Evolutionary conservation across 352 stramenopile genomes (phyloP), one percentile per base, ranked within the genome.

Genomic region (Phytopythium vexans): DNA sequence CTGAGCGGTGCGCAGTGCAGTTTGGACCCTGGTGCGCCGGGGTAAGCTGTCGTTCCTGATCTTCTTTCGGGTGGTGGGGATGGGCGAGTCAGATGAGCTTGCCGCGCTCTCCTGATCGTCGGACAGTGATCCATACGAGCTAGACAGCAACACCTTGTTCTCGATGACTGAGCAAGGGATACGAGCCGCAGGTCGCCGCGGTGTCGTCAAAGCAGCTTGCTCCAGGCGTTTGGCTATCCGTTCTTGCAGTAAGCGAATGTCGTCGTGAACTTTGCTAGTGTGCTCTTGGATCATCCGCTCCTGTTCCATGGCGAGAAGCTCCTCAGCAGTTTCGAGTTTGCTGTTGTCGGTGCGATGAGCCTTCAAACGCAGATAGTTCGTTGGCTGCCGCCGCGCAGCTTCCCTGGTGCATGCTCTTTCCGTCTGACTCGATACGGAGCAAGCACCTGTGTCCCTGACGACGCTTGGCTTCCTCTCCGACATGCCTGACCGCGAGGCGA

Each of bases 221-320:
- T 86, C 68, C 5, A 92, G 65, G 11, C 79, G 66, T 37, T 77
- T 75, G 8, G 75, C 68, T 39, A 94, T 84, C 1, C 78, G 64
- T 21, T 87, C 66, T 41, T 94, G 83, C 4, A 94, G 59, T 10
- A 76, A 50, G 12, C 75, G 74, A 38, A 92, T 83, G 49, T 93
- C 82, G 49, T 86, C 76, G 52, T 89, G 82, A 31, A 93, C 68
- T 31, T 77, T 88, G 41, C 48, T 83, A 1, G 78, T 82, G 38
- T 81, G 79, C 6, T 66, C 64, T 14, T 92, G 77, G 15, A 92
- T 75, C 34, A 64, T 49, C 2, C 63, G 52, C 50, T 83, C 77
- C 54, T 70, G 57, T 3, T 42, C 32, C 7, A 37, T 6, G 37
- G 33, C 51, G 3, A 42, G 33, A 5, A 49, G 42, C 15, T 50